These are phyloP conservation scores for Perkinsus chesapeaki DNA, from an alignment of 169 alveolate genomes.

Conservation along the genomic window DNA sequence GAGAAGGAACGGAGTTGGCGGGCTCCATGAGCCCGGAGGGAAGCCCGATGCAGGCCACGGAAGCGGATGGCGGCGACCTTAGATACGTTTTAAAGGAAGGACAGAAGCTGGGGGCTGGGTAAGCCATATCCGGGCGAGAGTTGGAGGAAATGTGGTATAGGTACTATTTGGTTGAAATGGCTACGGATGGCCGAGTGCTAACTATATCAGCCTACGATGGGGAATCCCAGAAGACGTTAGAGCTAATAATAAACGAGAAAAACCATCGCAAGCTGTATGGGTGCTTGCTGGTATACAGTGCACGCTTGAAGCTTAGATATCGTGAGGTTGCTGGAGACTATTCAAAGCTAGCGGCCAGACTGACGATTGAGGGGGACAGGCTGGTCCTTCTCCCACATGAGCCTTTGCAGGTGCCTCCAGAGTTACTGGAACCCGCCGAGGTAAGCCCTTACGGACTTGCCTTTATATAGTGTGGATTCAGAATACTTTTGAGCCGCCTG, in stretches of 20 bases:
- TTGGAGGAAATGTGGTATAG: neutral
- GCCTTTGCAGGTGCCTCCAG: neutral
- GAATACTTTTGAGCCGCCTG: neutral
- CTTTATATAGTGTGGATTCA: neutral
- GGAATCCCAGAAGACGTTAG: conserved; percentile 8
- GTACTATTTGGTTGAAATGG: conserved; percentile 13
- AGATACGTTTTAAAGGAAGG: conserved; percentile 10
- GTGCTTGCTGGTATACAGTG: neutral
- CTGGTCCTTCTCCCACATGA: neutral
- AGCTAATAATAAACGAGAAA: conserved; percentile 5
- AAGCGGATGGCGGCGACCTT: neutral
- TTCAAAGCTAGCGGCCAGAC: neutral
- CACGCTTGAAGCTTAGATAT: neutral
- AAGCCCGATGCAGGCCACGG: neutral
- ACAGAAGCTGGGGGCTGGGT: neutral
- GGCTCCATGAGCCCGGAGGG: neutral
- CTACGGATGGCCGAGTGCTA: conserved; percentile 9
- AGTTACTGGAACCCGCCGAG: neutral
- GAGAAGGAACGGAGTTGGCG: neutral
- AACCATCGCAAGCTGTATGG: conserved; percentile 9
- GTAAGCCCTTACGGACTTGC: neutral
- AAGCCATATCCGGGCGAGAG: neutral
- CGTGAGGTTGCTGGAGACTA: conserved; percentile 3
- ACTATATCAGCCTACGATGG: conserved; percentile 14
- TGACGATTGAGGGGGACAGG: neutral